Evolutionary conservation across 805 yeast species (phyloP).

Genomic region (Sugiyamaella marilandica): DNA sequence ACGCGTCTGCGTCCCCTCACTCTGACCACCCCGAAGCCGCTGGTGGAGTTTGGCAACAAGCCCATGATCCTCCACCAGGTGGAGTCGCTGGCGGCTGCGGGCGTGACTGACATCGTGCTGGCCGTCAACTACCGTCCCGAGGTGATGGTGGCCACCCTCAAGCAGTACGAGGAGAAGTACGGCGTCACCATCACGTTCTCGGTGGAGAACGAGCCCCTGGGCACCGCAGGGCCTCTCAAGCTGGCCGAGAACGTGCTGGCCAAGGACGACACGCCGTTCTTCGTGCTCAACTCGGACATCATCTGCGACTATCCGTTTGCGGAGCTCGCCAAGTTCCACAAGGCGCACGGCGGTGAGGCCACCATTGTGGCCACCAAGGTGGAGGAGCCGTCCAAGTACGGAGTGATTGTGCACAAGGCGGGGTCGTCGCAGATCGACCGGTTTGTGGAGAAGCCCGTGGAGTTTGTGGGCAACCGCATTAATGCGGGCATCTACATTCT

Average conservation of each 20-base stretch:
- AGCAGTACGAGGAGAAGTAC: slow-evolving; percentile 90
- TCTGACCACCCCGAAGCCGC: slow-evolving; percentile 89
- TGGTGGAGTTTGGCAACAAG: slow-evolving; percentile 97
- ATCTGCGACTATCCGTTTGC: slow-evolving; percentile 97
- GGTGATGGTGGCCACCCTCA: slow-evolving; percentile 92
- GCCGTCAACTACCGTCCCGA: slow-evolving; percentile 99
- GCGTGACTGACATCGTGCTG: slow-evolving; percentile 95
- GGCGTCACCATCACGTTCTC: slow-evolving; percentile 95
- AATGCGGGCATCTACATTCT: slow-evolving; percentile 98
- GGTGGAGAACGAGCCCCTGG: slow-evolving; percentile 98
- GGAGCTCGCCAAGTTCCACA: slow-evolving; percentile 90
- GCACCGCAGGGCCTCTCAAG: slow-evolving; percentile 98
- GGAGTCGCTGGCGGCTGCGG: slow-evolving; percentile 96
- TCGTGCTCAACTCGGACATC: slow-evolving; percentile 96
- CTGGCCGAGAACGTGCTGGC: slow-evolving; percentile 90
- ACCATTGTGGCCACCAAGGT: slow-evolving; percentile 99
- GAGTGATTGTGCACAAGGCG: slow-evolving; percentile 97
- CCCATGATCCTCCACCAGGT: slow-evolving; percentile 99
- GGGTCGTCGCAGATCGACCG: slow-evolving; percentile 95
- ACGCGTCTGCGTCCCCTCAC: slow-evolving; percentile 99
- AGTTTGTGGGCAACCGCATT: slow-evolving; percentile 99
- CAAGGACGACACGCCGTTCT: slow-evolving; percentile 95
- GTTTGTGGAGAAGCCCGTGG: slow-evolving; percentile 98
- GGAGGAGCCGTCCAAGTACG: slow-evolving; percentile 98
- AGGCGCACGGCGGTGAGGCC: slow-evolving; percentile 94